phyloP scores from a whole-genome alignment of 371 early-diverging fungal genomes.

The Parasitella parasitica region DNA sequence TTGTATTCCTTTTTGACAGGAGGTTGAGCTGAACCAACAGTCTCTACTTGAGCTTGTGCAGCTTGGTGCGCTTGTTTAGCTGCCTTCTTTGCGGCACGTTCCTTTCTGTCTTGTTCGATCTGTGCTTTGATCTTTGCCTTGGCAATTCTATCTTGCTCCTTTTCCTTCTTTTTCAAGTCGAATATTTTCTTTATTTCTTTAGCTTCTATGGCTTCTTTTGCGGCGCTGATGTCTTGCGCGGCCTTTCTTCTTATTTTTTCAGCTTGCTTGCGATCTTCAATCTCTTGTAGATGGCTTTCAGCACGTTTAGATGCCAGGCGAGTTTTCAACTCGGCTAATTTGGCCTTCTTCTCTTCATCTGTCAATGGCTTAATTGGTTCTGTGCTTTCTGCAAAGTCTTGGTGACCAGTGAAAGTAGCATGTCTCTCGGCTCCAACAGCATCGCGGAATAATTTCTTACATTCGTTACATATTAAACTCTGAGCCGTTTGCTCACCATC shows the following conservation, averaged over 20 bases:
- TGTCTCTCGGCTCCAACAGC: slow-evolving; percentile 81
- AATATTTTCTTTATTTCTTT: slow-evolving; percentile 74
- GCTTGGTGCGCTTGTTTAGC: slow-evolving; percentile 21
- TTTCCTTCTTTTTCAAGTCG: slow-evolving; percentile 74
- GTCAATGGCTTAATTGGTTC: slow-evolving; percentile 83
- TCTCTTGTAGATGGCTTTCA: slow-evolving; percentile 59
- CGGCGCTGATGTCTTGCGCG: slow-evolving; percentile 76
- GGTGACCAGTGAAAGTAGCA: slow-evolving; percentile 81
- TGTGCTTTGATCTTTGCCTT: slow-evolving; percentile 79
- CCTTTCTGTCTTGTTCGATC: slow-evolving; percentile 84
- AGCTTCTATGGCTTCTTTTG: slow-evolving; percentile 72
- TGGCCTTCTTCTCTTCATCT: slow-evolving; percentile 81
- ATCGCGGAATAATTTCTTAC: slow-evolving; percentile 80
- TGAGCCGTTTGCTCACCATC: slow-evolving; percentile 69
- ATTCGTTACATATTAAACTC: slow-evolving; percentile 86
- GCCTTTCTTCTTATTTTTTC: slow-evolving; percentile 82
- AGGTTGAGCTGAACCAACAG: slow-evolving; percentile 20
- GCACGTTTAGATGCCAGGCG: slow-evolving; percentile 72
- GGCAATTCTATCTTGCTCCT: slow-evolving; percentile 78
- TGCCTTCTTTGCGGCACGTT: slow-evolving; percentile 59
- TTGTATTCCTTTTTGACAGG: slow-evolving; percentile 59
- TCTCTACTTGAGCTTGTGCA: slow-evolving; percentile 13
- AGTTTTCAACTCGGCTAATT: slow-evolving; percentile 75
- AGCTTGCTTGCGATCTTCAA: slow-evolving; percentile 66
- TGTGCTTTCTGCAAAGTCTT: slow-evolving; percentile 86